These are phyloP conservation scores for Hypoxylon rickii DNA, from an alignment of 495 filamentous ascomycete genomes.

Conservation along the genomic window DNA sequence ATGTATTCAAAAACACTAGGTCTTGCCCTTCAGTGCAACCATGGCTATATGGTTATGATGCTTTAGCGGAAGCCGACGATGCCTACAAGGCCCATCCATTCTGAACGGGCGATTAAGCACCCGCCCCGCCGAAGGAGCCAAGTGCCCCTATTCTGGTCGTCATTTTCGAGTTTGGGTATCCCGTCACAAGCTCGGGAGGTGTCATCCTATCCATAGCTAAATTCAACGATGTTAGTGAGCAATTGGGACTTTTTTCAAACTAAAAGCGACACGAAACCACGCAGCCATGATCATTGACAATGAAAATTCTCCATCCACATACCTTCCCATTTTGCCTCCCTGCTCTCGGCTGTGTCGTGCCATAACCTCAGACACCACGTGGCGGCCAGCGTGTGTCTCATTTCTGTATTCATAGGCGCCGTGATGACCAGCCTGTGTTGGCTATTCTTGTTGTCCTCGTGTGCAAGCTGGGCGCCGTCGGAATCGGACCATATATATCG, in stretches of 20 bases:
- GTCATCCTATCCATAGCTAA: conserved; percentile 8
- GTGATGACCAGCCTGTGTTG: not conserved
- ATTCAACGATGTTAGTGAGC: too few relatives aligned
- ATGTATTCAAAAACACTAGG: conserved; percentile 41
- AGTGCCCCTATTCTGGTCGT: conserved; percentile 4
- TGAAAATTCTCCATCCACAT: not conserved
- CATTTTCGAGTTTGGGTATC: not conserved
- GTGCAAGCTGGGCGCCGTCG: not conserved
- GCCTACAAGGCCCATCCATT: conserved; percentile 50
- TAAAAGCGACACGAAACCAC: too few relatives aligned
- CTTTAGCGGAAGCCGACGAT: conserved; percentile 55
- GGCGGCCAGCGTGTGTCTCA: conserved; percentile 4
- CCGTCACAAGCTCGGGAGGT: not conserved
- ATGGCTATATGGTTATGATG: conserved; percentile 61
- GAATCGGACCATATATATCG: conserved; percentile 4
- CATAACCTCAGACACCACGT: conserved; percentile 10
- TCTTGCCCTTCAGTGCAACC: conserved; percentile 59
- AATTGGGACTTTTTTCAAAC: too few relatives aligned
- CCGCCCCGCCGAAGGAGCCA: not conserved
- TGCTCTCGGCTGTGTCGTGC: conserved; percentile 12
- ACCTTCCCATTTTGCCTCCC: conserved; percentile 3
- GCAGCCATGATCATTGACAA: not conserved
- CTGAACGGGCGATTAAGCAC: conserved; percentile 9
- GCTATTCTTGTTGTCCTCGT: conserved; percentile 1
- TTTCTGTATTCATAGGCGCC: not conserved